Evolutionary conservation across 2,329 filamentous ascomycete genomes (phyloP), one percentile per base, ranked within the genome.

Genomic region (Calonectria henricotiae): DNA sequence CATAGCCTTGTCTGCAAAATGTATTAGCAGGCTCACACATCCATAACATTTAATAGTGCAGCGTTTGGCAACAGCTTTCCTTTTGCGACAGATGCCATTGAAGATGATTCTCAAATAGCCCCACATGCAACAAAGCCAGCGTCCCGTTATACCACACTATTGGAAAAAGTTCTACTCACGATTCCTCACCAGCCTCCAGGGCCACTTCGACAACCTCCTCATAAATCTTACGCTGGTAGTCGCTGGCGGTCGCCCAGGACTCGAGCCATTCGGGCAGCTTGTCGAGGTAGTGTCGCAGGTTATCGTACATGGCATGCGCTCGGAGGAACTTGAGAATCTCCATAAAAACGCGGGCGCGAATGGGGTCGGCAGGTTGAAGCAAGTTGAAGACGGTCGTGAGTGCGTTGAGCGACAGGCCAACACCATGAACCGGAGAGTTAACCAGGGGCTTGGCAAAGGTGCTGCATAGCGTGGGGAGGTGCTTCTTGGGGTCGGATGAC

Each of bases 331-430:
- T 92, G 73, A 98, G 85, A 77, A 98, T 95, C 79, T 95, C 91
- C 82, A 96, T 89, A 80, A 99, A 94, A 70, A 99, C 94, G 81
- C 98, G 93, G 85, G 93, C 98, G 71, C 96, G 92, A 80, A 94
- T 89, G 66, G 94, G 92, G 80, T 95, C 92, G 79, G 91, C 87
- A 71, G 91, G 86, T 76, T 91, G 86, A 76, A 98, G 89, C 75
- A 97, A 92, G 89, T 99, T 99, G 92, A 98, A 99, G 80, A 99
- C 91, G 78, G 95, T 98, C 80, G 94, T 95, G 77, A 99, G 90
- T 77, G 96, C 93, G 76, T 94, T 95, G 77, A 98, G 92, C 74
- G 95, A 94, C 75, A 99, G 90, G 61, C 93, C 92, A 73, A 93
- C 88, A 77, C 95, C 94, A 85, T 98, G 95, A 77, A 92, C 87